Evolutionary conservation across 306 rosid species (phyloP).

Genomic region (Mucuna pruriens): DNA sequence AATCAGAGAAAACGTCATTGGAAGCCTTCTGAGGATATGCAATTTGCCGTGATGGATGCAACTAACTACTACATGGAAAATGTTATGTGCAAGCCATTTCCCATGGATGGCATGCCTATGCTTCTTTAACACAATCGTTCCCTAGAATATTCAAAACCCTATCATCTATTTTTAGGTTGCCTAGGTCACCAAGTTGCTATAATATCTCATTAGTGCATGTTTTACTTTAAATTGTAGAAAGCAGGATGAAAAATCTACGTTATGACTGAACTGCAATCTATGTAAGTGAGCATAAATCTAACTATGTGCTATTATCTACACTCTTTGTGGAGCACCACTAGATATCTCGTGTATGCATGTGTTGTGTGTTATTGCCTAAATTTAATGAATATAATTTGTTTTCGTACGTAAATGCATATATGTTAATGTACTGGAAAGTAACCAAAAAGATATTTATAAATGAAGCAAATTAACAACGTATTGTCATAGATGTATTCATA

Average conservation of each 20-base stretch:
- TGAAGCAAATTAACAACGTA: not conserved
- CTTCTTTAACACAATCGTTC: slow-evolving; percentile 37
- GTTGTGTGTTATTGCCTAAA: not conserved
- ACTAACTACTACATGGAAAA: slow-evolving; percentile 80
- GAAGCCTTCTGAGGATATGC: slow-evolving; percentile 99
- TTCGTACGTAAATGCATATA: not conserved
- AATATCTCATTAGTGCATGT: slow-evolving; percentile 23
- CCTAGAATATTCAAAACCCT: slow-evolving; percentile 32
- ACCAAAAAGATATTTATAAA: not conserved
- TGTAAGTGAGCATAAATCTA: slow-evolving; percentile 19
- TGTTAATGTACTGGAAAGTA: not conserved
- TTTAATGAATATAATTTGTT: not conserved
- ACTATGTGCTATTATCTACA: not conserved
- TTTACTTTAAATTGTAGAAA: slow-evolving; percentile 5
- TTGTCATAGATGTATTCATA: not conserved
- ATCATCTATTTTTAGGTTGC: slow-evolving; percentile 23
- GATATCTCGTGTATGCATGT: not conserved
- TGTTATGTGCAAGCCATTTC: slow-evolving; percentile 79
- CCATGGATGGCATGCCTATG: slow-evolving; percentile 66
- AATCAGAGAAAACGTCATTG: slow-evolving; percentile 95
- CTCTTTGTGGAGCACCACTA: not conserved
- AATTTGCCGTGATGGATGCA: slow-evolving; percentile 94
- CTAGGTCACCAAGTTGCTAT: slow-evolving; percentile 15
- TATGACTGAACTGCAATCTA: slow-evolving; percentile 1
- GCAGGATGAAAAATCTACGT: not conserved